Evolutionary conservation across 2,329 filamentous ascomycete species (phyloP), one percentile per base, ranked within the genome.

Genomic region (Cylindrodendrum hubeiense): DNA sequence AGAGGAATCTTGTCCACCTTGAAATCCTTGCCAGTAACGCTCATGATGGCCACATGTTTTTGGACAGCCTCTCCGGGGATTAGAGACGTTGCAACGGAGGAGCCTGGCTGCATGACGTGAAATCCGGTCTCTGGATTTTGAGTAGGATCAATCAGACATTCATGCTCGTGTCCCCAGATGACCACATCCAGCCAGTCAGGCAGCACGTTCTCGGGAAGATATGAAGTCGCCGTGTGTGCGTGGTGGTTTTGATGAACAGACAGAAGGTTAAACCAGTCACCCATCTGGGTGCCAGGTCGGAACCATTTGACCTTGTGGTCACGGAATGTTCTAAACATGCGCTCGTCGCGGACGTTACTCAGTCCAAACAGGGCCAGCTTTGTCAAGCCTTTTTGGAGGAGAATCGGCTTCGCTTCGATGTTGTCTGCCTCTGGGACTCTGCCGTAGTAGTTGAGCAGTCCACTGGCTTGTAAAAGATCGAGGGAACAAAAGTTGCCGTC

Each of bases 141-240:
- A 1, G 84, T 83, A 0, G 96, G 96, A 47, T 97, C 90, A 68
- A 99, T 97, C 8, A 95, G 79, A 76, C 96, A 99, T 78, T 99
- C 95, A 76, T 99, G 96, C 79, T 99, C 96, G 75, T 99, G 96
- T 3, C 96, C 96, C 96, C 96, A 99, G 54, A 99, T 87, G 0
- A 99, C 89, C 5, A 99, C 85, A 75, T 99, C 92, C 68, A 99
- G 83, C 82, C 97, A 98, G 19, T 94, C 90, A 0, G 96, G 97
- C 0, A 99, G 84, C 74, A 98, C 96, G 72, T 92, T 94, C 75
- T 99, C 97, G 0, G 97, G 95, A 0, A 99, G 86, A 75, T 97
- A 98, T n/a, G 93, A 91, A 0, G 95, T 98, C 19, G 95, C 89
- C 0, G 93, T 97, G 75, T 98, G 92, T 0, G 95, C 93, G 74